A percentile compares a stretch with the other conserved stretches of the same genome.
These are phyloP conservation scores for Colletotrichum abscissum DNA, from an alignment of 2,329 filamentous ascomycete species.

Conservation along the genomic window DNA sequence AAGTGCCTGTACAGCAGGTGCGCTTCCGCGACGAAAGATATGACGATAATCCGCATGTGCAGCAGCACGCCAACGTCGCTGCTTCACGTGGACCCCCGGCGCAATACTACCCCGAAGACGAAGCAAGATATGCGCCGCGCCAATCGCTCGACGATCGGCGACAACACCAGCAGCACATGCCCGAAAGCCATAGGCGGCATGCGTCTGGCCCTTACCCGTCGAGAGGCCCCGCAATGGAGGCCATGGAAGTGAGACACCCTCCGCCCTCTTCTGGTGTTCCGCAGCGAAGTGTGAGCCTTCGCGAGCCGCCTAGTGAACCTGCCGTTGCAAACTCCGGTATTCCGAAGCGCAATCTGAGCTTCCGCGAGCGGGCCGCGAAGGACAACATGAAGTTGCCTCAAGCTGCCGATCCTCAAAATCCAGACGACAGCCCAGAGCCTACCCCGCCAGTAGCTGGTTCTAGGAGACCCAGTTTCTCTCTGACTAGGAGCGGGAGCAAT, in stretches of 20 bases:
- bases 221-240: conserved; percentile 37
- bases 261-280: conserved; percentile 11
- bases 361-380: conserved; percentile 67
- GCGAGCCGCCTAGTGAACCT: conserved; percentile 18
- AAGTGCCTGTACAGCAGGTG: conserved; percentile 44
- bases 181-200: conserved; percentile 43
- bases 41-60: conserved; percentile 30
- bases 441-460: conserved; percentile 43
- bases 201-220: conserved; percentile 37
- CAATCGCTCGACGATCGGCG: conserved; percentile 35
- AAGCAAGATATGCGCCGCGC: conserved; percentile 40
- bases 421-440: conserved; percentile 38
- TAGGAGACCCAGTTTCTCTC: conserved; percentile 43
- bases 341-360: conserved; percentile 68
- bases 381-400: conserved; percentile 52
- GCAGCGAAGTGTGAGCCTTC: conserved; percentile 37
- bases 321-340: conserved; percentile 40
- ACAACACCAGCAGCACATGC: conserved; percentile 47
- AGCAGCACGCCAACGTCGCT: conserved; percentile 39
- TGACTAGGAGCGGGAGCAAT: conserved; percentile 64
- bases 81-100: conserved; percentile 41
- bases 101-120: conserved; percentile 48
- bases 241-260: conserved; percentile 36
- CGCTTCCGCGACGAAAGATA: conserved; percentile 43
- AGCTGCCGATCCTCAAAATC: conserved; percentile 26